phyloP scores from a whole-genome alignment of 352 stramenopile genomes.

The Globisporangium lucens region DNA sequence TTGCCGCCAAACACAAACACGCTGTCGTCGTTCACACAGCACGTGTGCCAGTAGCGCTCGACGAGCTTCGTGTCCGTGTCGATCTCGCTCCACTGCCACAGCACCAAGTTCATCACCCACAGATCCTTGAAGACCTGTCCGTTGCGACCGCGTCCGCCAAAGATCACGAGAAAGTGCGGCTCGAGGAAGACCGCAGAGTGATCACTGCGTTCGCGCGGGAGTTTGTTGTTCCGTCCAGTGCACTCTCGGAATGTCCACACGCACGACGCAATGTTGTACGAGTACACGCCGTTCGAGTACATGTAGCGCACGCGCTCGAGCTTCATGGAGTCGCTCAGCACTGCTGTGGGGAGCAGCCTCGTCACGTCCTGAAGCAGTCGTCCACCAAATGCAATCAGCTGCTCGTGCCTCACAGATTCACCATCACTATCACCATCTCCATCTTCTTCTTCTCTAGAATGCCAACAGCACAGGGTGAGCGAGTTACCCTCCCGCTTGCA shows the following conservation, averaged over 20 bases:
- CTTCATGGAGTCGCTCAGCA: slow-evolving; percentile 33
- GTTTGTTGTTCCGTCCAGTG: slow-evolving; percentile 11
- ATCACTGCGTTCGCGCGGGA: slow-evolving; percentile 47
- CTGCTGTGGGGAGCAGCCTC: slow-evolving; percentile 32
- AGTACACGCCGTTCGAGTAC: slow-evolving; percentile 61
- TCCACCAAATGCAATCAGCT: slow-evolving; percentile 53
- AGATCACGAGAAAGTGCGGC: slow-evolving; percentile 44
- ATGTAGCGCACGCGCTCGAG: slow-evolving; percentile 58
- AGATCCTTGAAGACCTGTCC: slow-evolving; percentile 48
- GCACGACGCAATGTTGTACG: slow-evolving; percentile 33
- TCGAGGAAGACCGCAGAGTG: slow-evolving; percentile 53
- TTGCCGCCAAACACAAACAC: slow-evolving; percentile 68
- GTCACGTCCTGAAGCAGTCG: slow-evolving; percentile 50
- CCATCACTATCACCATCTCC: background rate
- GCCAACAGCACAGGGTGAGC: slow-evolving; percentile 43
- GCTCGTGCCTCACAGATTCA: slow-evolving; percentile 7
- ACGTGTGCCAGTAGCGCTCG: slow-evolving; percentile 45
- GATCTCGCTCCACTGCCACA: slow-evolving; percentile 50
- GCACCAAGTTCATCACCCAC: slow-evolving; percentile 40
- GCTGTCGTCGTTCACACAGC: slow-evolving; percentile 31
- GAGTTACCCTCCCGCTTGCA: slow-evolving; percentile 59
- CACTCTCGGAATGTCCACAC: slow-evolving; percentile 45
- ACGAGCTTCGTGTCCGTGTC: slow-evolving; percentile 24
- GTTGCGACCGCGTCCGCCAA: slow-evolving; percentile 55
- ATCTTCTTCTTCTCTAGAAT: background rate